Percentiles rank a stretch among this genome's conserved stretches.
phyloP scores from a whole-genome alignment of 805 yeast species.

The Ogataea glucozyma region DNA sequence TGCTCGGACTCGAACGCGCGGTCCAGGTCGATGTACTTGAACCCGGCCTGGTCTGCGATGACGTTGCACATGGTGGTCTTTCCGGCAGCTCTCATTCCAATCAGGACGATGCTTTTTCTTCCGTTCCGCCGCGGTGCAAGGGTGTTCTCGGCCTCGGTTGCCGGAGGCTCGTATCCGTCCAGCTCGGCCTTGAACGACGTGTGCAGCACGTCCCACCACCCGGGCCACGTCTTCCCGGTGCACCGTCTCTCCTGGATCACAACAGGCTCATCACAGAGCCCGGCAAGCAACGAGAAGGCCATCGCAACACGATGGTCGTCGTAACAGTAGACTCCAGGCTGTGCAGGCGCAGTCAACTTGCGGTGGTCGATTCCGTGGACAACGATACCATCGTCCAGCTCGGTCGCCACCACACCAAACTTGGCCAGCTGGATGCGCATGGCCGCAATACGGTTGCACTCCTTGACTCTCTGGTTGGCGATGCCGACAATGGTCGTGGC shows the following conservation, averaged over 20 bases:
- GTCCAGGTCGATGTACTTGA: constrained; percentile 76
- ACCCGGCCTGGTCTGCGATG: constrained; percentile 70
- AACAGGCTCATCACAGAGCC: constrained; percentile 59
- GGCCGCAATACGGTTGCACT: constrained; percentile 93
- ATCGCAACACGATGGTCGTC: constrained; percentile 99
- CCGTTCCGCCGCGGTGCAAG: constrained; percentile 37
- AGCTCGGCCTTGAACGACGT: constrained; percentile 61
- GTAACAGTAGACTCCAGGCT: constrained; percentile 69
- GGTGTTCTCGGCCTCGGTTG: constrained; percentile 15
- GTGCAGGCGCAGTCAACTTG: constrained; percentile 55
- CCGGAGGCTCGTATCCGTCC: constrained; percentile 63
- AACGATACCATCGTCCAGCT: constrained; percentile 89
- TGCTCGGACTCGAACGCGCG: constrained; percentile 58
- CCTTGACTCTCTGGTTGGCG: constrained; percentile 97
- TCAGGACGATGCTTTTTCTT: constrained; percentile 65
- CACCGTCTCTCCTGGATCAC: constrained; percentile 83
- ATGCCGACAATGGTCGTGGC: constrained; percentile 88
- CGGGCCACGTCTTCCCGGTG: constrained; percentile 99
- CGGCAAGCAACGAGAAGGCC: constrained; percentile 90
- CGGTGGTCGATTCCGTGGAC: constrained; percentile 66
- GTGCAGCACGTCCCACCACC: constrained; percentile 97
- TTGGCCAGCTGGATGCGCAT: constrained; percentile 87
- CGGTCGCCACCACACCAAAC: constrained; percentile 84
- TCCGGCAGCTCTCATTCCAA: constrained; percentile 99
- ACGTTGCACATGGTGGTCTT: constrained; percentile 83